phyloP scores from a whole-genome alignment of 2,329 filamentous ascomycete species.

The Aureobasidium sp. region DNA sequence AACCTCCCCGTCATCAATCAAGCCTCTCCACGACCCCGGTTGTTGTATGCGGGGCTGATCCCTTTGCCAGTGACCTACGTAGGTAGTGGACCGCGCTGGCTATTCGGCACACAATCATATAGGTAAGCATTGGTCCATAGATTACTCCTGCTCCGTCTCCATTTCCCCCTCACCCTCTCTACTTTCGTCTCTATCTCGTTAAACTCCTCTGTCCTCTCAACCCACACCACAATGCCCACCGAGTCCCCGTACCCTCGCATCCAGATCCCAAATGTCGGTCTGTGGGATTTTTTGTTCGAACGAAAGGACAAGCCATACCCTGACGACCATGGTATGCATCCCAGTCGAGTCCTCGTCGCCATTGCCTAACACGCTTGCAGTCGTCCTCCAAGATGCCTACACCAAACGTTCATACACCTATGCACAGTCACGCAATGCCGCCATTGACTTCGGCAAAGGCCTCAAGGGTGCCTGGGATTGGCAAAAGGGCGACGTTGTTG shows the following conservation, averaged over 20 bases:
- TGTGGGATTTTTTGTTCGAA: slow-evolving; percentile 74
- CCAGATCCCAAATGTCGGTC: slow-evolving; percentile 62
- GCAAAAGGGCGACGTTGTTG: slow-evolving; percentile 75
- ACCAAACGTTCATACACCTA: slow-evolving; percentile 63
- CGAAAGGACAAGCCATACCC: slow-evolving; percentile 54
- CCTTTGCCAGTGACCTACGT: not conserved
- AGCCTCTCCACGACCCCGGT: not conserved
- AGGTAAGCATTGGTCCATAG: not conserved
- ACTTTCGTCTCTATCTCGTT: not conserved
- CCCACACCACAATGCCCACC: slow-evolving; percentile 52
- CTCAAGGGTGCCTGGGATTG: slow-evolving; percentile 67
- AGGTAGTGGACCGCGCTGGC: not conserved
- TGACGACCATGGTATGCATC: slow-evolving; percentile 57
- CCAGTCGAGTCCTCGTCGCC: not conserved
- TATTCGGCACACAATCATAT: not conserved
- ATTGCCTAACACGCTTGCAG: slow-evolving; percentile 35
- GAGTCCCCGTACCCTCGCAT: slow-evolving; percentile 56
- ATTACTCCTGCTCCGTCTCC: not conserved
- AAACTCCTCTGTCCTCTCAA: not conserved
- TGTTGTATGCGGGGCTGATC: slow-evolving; percentile 2
- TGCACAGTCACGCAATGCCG: slow-evolving; percentile 53
- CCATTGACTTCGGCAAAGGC: slow-evolving; percentile 70
- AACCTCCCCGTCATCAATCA: not conserved
- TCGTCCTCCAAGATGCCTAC: slow-evolving; percentile 68
- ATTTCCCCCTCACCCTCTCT: not conserved